Conservation (phyloP, 768 basidiomycete species). For the Suillus sp. region DNA sequence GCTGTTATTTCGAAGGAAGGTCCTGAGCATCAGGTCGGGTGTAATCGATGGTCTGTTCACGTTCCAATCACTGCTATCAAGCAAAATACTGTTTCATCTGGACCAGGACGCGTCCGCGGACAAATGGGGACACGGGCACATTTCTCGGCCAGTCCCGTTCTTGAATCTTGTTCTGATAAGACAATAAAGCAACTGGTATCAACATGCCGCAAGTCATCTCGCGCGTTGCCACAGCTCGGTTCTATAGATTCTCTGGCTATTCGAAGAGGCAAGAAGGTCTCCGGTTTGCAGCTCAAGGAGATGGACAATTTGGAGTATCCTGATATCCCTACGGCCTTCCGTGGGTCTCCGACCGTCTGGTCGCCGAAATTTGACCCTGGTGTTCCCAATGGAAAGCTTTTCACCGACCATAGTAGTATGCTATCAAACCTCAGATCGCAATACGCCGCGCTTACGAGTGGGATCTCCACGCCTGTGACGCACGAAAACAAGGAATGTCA, state of each 20-base stretch:
- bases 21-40: neutral
- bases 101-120: neutral
- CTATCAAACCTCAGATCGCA: constrained; percentile 36
- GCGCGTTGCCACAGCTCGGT: constrained; percentile 4
- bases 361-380: constrained; percentile 32
- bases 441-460: constrained; percentile 29
- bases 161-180: constrained; percentile 2
- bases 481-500: constrained; percentile 21
- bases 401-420: constrained; percentile 40
- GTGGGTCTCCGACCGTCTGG: constrained; percentile 37
- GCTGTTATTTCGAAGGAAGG: constrained; percentile 2
- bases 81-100: constrained; percentile 4
- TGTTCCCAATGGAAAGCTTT: constrained; percentile 12
- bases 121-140: constrained; percentile 1
- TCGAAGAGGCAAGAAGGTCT: constrained; percentile 41
- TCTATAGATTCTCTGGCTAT: constrained; percentile 36
- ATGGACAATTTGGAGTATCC: constrained; percentile 36
- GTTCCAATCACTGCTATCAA: neutral
- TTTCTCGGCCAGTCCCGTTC: constrained; percentile 2
- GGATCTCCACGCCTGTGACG: constrained; percentile 16
- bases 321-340: constrained; percentile 45
- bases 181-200: constrained; percentile 1
- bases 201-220: constrained; percentile 6
- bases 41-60: neutral
- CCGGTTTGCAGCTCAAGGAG: constrained; percentile 28